Evolutionary conservation across 306 rosid genomes (phyloP), one percentile per base, ranked within the genome.

Genomic region (Pterocarpus macrocarpus): DNA sequence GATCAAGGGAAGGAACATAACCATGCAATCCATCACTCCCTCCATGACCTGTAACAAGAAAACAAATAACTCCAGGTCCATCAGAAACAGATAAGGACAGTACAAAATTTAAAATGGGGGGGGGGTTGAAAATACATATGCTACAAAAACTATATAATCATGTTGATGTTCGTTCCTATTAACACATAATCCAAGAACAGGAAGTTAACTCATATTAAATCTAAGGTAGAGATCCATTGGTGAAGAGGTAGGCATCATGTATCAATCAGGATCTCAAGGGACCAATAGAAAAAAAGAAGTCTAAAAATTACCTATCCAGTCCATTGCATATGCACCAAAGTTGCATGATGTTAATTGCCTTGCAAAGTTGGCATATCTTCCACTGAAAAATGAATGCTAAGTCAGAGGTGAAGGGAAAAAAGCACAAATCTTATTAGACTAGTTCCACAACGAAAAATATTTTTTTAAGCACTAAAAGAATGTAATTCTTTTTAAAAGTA

Each of bases 1-100:
- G 92, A 85, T 96, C 99, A 80, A 96, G 97, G 62, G 99, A 94
- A 49, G 99, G 99, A 78, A 96, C 99, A 36, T 93, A 96, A 64
- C 99, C 99, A 63, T 96, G 99, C 87, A 96, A 85, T 84, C 99
- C 99, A 87, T 96, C 99, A 76, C 99, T 96, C 57, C 99, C 99
- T 44, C 99, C 99, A 69, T 96, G 99, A 87, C 99, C 99, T 96
- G 77, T 65, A 73, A 73, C n/a, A 50, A 17, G 49, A 59, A 57
- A 41, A 81, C 28, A 66, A 65, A 80, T 64, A 62, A 82, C 41
- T 73, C 43, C 69, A 22, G 68, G 66, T 14, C 75, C 45, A 1
- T 69, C 52, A 7, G 22, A 74, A 73, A 28, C 56, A 17, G 50
- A 57, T 33, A 62, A 67, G 22, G 6, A 56, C 4, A 34, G 38